Evolutionary conservation across 2,329 filamentous ascomycete species (phyloP), one percentile per base, ranked within the genome.

Genomic region (Blumeriella jaapii): DNA sequence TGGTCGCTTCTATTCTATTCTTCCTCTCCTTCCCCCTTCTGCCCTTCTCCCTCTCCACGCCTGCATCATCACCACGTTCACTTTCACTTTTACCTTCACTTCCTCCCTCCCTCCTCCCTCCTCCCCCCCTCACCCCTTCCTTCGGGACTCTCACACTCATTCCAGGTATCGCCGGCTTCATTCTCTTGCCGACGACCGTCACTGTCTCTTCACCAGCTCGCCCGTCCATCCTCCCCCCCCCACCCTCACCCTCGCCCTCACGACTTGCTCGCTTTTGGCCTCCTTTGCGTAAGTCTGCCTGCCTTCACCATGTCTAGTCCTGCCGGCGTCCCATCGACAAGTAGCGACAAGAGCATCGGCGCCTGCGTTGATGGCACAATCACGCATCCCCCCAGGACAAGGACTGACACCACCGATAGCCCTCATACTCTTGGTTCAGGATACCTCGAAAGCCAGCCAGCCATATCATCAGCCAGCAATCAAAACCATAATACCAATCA

Each of bases 91-190:
- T 30, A 14, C 31, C 29, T 29, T 23, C 19, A n/a, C 31, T 29
- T 43, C 41, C 27, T 35, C 37, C 34, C 36, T 18, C 36, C 13
- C 31, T 24, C 26, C 31, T 24, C 32, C 28, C 31, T 41, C 24
- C 32, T 12, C 12, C 29, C 13, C 32, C 35, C 26, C 23, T 38
- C 33, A 37, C 42, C 49, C 46, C 45, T 52, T 55, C 52, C 48
- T 54, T 53, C 50, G 52, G 52, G 54, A 55, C 39, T 35, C 26
- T 31, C 39, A 55, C 54, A 38, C 46, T 56, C 51, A 34, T 58
- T 56, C 44, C 47, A 52, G 48, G 57, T 48, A 45, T 55, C 58
- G 54, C 57, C 58, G 54, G 57, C 59, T 62, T 61, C 60, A 62
- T 55, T 63, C 60, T 55, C 58, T 62, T n/a, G n/a, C n/a, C n/a